Evolutionary conservation across 1,284 basidiomycete genomes (phyloP), one percentile per base, ranked within the genome.

Genomic region (Trichosporon sp.): DNA sequence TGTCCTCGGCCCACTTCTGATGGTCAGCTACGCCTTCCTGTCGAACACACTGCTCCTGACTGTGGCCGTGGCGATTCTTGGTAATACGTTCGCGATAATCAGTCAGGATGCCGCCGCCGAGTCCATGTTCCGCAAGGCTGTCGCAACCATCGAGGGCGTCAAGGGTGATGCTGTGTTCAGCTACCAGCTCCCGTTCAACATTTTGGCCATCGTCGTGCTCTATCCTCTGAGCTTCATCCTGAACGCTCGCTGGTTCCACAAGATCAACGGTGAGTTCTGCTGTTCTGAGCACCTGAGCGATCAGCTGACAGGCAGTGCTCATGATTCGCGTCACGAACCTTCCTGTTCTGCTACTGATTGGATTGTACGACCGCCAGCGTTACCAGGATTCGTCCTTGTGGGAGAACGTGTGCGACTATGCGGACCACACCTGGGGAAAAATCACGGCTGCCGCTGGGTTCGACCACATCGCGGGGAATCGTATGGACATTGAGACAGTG

Each of bases 111-210:
- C 95, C 19, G 89, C 89, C 11, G 93, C 94, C 4, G 95, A 97
- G 92, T 92, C 91, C 3, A 94, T 96, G 92, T 97, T 95, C 81
- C 88, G 95, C 67, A 91, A 91, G 80, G 94, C 94, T 0, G 94
- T 96, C 0, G 90, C 89, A 10, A 95, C 93, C 0, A 90, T 96
- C 43, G 94, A 96, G 86, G 94, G 93, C 51, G 72, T 77, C 71
- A 80, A 79, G 75, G 84, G 76, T 66, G 95, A 97, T 79, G 93
- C 90, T 1, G 84, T 98, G 14, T 97, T 97, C 82, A 94, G 92
- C 37, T 98, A 97, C 79, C 93, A 95, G 78, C 91, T 95, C 1
- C 95, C 95, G 0, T 86, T 97, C 77, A 96, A 96, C 81, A 83
- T 96, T 4, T 75, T 94, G 56, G 94, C 94, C 0, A 84, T 96